phyloP scores from a whole-genome alignment of 805 yeast species.

The Pichia nakasei region DNA sequence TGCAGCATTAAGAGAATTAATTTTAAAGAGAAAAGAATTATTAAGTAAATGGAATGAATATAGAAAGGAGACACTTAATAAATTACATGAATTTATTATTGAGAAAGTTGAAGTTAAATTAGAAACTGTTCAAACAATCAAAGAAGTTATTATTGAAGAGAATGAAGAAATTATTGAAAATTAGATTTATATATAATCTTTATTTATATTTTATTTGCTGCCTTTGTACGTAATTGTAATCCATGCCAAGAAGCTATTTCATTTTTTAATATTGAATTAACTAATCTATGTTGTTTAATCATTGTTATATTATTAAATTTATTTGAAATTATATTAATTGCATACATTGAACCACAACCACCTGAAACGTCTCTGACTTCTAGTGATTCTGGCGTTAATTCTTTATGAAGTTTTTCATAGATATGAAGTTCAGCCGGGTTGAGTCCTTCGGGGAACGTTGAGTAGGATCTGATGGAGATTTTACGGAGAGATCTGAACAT shows the following conservation, averaged over 20 bases:
- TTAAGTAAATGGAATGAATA: constrained; percentile 81
- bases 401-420: constrained; percentile 42
- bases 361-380: constrained; percentile 80
- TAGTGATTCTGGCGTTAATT: constrained; percentile 52
- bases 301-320: constrained; percentile 73
- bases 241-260: constrained; percentile 96
- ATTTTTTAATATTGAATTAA: constrained; percentile 69
- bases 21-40: constrained; percentile 70
- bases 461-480: not conserved
- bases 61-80: constrained; percentile 46
- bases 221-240: constrained; percentile 70
- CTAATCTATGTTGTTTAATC: constrained; percentile 88
- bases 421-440: constrained; percentile 44
- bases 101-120: constrained; percentile 38
- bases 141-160: constrained; percentile 67
- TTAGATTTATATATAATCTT: not conserved
- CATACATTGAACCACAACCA: constrained; percentile 98
- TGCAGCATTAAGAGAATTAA: constrained; percentile 83
- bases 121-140: constrained; percentile 66
- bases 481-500: no score
- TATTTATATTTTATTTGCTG: constrained; percentile 19
- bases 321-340: constrained; percentile 65
- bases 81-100: constrained; percentile 38
- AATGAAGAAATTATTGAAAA: constrained; percentile 57
- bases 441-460: constrained; percentile 15